Evolutionary conservation across 139 green algal species (phyloP), one percentile per base, ranked within the genome.

Genomic region (Chlorella vulgaris): DNA sequence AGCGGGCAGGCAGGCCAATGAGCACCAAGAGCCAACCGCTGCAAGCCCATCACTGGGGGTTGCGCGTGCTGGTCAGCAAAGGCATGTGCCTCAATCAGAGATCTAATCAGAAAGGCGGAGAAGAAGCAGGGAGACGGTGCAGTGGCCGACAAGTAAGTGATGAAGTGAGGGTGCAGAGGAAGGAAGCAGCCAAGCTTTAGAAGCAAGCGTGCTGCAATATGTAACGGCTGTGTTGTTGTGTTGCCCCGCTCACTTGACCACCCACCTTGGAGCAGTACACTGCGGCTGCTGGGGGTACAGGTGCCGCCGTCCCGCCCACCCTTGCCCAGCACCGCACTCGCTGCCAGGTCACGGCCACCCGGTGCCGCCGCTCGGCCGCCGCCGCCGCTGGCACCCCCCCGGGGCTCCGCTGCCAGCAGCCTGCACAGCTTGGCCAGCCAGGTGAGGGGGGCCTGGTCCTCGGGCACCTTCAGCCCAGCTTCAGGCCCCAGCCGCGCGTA

Each of bases 371-470:
- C 63, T 31, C 74, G 53, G 42, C 42, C 39, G 21, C 69, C 24
- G 69, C 47, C 43, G 73, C 76, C 74, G 33, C 60, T 26, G 31
- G 53, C 74, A 61, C 39, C 68, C 66, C 29, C 15, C 38, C 81
- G 62, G 4, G 66, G 74, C 82, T 88, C 43, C 15, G 79, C 86
- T 0, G 84, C 86, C 28, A 85, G 79, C 78, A 90, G 42, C 51
- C 77, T 63, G 43, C 86, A 91, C 42, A 91, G 84, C 73, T 89
- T 78, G 21, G 70, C 84, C 75, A 93, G 86, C 88, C 86, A 89
- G 3, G 84, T 84, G 8, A 90, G 53, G 4, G 89, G 86, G 4
- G 83, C 61, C 86, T 87, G 90, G 19, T 82, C 78, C 5, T 69
- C 67, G 2, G 89, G 89, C 75, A 91, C 73, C 61, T 83, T 84